Evolutionary conservation across 2,329 filamentous ascomycete species (phyloP).

Genomic region (Zymoseptoria ardabiliae): DNA sequence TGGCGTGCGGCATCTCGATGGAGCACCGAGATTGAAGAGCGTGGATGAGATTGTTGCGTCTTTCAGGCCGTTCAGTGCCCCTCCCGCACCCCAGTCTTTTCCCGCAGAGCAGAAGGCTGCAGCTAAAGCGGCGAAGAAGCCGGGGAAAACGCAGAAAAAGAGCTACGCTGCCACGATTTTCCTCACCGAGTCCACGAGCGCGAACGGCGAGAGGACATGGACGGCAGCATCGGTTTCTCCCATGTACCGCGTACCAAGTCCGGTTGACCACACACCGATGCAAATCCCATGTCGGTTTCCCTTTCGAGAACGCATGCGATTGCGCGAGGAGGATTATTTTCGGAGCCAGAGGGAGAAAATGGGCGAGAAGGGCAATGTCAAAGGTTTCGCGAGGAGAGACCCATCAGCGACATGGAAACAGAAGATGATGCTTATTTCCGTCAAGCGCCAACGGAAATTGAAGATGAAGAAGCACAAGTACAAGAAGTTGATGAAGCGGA

Average conservation of each 20-base stretch:
- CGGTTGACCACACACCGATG: slow-evolving; percentile 29
- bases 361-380: slow-evolving; percentile 4
- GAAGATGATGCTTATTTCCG: slow-evolving; percentile 74
- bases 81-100: slow-evolving; percentile 64
- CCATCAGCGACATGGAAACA: slow-evolving; percentile 21
- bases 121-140: slow-evolving; percentile 8
- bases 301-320: slow-evolving; percentile 65
- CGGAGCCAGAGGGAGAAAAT: slow-evolving; percentile 17
- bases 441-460: slow-evolving; percentile 83
- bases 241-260: slow-evolving; percentile 35
- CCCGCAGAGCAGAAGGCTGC: slow-evolving; percentile 10
- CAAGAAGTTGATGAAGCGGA: slow-evolving; percentile 96
- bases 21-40: slow-evolving; percentile 22
- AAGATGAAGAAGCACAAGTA: slow-evolving; percentile 99
- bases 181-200: slow-evolving; percentile 47
- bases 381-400: slow-evolving; percentile 10
- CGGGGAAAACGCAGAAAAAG: slow-evolving; percentile 11
- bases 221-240: slow-evolving; percentile 44
- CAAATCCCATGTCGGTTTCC: slow-evolving; percentile 29
- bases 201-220: slow-evolving; percentile 45
- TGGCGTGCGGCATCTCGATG: slow-evolving; percentile 26
- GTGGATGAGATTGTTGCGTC: slow-evolving; percentile 36
- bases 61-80: slow-evolving; percentile 72
- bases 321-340: slow-evolving; percentile 52
- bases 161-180: slow-evolving; percentile 43